Conservation (phyloP, 371 early-diverging fungal genomes). For the Lichtheimia corymbifera region DNA sequence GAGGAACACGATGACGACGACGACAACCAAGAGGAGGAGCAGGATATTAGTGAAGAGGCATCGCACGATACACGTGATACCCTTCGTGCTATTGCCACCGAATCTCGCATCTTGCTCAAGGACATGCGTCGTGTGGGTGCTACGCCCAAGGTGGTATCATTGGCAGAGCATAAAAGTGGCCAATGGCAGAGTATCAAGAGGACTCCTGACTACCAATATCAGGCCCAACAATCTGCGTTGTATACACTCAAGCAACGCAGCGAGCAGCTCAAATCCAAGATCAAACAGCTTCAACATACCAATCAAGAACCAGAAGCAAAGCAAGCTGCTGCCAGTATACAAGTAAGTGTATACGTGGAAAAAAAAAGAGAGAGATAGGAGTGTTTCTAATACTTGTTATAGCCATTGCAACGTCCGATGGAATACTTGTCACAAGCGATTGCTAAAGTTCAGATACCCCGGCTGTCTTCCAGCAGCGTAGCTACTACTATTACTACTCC, state of each 20-base stretch:
- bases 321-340: constrained; percentile 3
- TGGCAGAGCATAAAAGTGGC: constrained; percentile 22
- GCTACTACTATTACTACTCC: constrained; percentile 6
- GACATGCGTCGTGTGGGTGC: constrained; percentile 53
- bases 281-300: constrained; percentile 28
- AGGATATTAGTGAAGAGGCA: constrained; percentile 2
- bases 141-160: constrained; percentile 52
- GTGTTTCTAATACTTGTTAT: not conserved
- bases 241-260: constrained; percentile 64
- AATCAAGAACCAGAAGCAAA: constrained; percentile 3
- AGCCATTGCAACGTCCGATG: constrained; percentile 13
- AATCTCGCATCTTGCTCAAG: constrained; percentile 33
- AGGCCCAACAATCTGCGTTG: constrained; percentile 70
- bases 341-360: not conserved
- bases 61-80: constrained; percentile 18
- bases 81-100: constrained; percentile 32
- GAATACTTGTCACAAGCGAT: constrained; percentile 17
- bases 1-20: constrained; percentile 7
- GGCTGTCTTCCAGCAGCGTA: constrained; percentile 3
- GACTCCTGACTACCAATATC: constrained; percentile 69
- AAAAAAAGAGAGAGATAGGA: not conserved
- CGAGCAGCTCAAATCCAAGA: constrained; percentile 50
- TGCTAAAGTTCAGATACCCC: constrained; percentile 38
- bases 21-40: constrained; percentile 6
- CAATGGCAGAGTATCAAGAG: constrained; percentile 64